Conservation (phyloP, 176 grass and related monocot species). For the Saccharum officinarum region DNA sequence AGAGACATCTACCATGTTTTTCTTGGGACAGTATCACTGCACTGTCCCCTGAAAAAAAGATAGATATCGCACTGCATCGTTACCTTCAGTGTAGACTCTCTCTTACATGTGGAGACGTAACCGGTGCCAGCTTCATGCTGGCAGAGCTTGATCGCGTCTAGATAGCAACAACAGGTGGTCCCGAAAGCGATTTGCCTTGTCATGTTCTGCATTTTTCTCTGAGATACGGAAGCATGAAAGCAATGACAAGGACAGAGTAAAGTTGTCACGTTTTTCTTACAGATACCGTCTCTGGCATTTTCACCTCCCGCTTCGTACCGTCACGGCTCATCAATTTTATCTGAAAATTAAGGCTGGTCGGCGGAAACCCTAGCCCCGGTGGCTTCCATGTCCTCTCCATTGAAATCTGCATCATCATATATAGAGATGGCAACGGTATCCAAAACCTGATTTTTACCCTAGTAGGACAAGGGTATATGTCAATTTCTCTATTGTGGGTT, state of each 20-base stretch:
- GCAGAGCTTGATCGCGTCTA: not conserved
- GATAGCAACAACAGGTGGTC: constrained; percentile 35
- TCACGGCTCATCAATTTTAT: not conserved
- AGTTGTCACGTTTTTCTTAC: not conserved
- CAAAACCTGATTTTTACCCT: no score
- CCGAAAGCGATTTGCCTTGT: constrained; percentile 1
- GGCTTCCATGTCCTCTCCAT: not conserved
- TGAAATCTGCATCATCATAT: not conserved
- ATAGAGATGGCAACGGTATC: no score
- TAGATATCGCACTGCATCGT: not conserved
- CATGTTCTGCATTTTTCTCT: not conserved
- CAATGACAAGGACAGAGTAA: not conserved
- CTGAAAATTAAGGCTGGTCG: not conserved
- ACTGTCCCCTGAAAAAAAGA: not conserved
- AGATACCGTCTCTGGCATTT: no score
- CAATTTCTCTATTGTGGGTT: no score
- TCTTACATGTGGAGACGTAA: not conserved
- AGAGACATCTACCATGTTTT: not conserved
- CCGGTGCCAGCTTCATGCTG: constrained; percentile 19
- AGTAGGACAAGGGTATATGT: no score
- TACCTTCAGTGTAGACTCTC: not conserved
- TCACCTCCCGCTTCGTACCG: not conserved
- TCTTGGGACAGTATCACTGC: not conserved
- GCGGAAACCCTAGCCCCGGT: not conserved
- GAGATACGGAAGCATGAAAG: constrained; percentile 6